Percentiles rank a stretch among this genome's conserved stretches.
Evolutionary conservation across 2,329 filamentous ascomycete genomes (phyloP).

Genomic region (Aspergillus puulaauensis): DNA sequence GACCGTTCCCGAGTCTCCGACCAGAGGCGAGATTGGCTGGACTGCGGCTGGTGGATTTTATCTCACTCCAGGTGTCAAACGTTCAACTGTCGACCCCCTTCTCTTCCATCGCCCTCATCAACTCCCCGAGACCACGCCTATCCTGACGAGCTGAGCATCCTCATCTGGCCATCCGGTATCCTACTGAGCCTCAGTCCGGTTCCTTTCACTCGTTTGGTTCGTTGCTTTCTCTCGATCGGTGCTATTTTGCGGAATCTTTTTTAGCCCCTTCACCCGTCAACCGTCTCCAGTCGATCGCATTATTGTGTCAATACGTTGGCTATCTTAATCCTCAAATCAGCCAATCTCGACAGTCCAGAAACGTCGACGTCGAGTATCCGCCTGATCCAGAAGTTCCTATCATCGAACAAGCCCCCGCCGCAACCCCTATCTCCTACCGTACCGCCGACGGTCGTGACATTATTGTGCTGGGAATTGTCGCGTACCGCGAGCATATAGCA

Average conservation of each 20-base stretch:
- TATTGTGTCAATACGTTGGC: background rate
- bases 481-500: conserved; percentile 13
- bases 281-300: background rate
- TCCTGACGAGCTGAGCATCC: background rate
- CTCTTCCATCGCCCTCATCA: background rate
- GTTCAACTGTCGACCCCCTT: conserved; percentile 3
- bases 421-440: conserved; percentile 4
- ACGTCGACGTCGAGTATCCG: background rate
- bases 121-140: background rate
- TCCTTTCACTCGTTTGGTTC: conserved; percentile 15
- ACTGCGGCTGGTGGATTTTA: conserved; percentile 10
- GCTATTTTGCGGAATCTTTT: conserved; percentile 5
- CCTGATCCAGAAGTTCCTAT: background rate
- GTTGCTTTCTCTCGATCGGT: conserved; percentile 10
- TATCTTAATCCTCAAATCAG: background rate
- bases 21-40: conserved; percentile 9
- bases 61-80: conserved; percentile 6
- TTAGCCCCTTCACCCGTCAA: conserved; percentile 1
- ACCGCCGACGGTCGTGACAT: conserved; percentile 3
- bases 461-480: conserved; percentile 13
- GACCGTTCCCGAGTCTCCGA: background rate
- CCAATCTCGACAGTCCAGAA: background rate
- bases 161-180: conserved; percentile 1
- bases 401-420: background rate
- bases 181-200: conserved; percentile 8